Evolutionary conservation across 495 filamentous ascomycete species (phyloP).

Genomic region (Penicillium daleae): DNA sequence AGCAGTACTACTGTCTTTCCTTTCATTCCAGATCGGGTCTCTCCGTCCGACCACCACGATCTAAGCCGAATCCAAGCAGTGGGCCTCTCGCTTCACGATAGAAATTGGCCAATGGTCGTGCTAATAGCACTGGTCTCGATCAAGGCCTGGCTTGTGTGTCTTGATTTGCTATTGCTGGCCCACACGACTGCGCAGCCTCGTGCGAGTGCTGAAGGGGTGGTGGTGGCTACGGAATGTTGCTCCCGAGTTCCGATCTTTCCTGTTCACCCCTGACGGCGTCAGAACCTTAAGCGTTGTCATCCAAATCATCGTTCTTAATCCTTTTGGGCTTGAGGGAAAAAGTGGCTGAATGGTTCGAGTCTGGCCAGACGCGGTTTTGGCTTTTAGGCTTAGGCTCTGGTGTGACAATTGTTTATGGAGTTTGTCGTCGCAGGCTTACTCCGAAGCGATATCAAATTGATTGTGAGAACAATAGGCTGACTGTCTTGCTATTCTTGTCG

Average conservation of each 20-base stretch:
- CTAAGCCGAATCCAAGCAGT: background rate
- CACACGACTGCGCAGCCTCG: conserved; percentile 4
- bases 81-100: background rate
- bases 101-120: background rate
- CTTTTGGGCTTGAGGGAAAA: background rate
- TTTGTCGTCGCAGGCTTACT: background rate
- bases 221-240: conserved; percentile 18
- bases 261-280: background rate
- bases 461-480: background rate
- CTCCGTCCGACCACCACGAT: conserved; percentile 3
- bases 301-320: background rate
- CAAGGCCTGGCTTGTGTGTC: background rate
- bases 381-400: background rate
- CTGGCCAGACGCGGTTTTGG: background rate
- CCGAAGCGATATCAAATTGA: background rate
- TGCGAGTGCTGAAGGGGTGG: conserved; percentile 1
- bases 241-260: conserved; percentile 13
- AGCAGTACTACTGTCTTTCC: conserved; percentile 4
- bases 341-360: background rate
- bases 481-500: background rate
- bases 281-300: conserved; percentile 12
- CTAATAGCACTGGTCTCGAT: conserved; percentile 12
- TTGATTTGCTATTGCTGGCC: conserved; percentile 4
- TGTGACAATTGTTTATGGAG: background rate
- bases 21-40: background rate